Base-by-base conservation (phyloP, 306 rosid genomes). In the Albizia julibrissin region DNA sequence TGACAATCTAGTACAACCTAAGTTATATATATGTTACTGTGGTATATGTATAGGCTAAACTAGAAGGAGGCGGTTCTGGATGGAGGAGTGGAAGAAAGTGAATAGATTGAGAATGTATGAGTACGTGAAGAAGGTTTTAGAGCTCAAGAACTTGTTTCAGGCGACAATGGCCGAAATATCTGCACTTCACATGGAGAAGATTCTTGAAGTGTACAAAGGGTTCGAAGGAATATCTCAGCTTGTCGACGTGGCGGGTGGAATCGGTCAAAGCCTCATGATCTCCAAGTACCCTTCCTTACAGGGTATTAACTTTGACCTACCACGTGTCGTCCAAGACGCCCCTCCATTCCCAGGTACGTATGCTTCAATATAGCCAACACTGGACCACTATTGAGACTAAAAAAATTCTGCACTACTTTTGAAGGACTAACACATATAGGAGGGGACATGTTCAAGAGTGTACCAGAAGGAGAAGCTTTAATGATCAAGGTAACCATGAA, bases 241-340 rank as follows among this genome's bases (percentile, higher is more conserved):
- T 54, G 87, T 87, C n/a, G 87, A 84, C 1, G 87, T 87, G n/a
- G 90, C 39, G 10, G 90, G 90, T 69, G 90, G 87, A 7, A 50
- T 0, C 33, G 87, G 90, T 27, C 82, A 82, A 56, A 43, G 19
- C 73, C 87, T 84, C 49, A 75, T 75, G 15, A 62, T 84, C 26
- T 34, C 84, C 50, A 65, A 65, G n/a, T 31, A 65, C 8, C 70
- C 70, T 65, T 65, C 43, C 7, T 6, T 65, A 16, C 10, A 65
- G n/a, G 39, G 39, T 27, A 19, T 62, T 13, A 62, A 62, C 31
- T 62, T 27, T 26, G 68, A 62, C 68, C 8, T 65, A 43, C 70
- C 70, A 6, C 70, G 24, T 31, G 43, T 65, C 10, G 22, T 65
- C 10, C 70, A 65, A 31, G 70, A 31, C 15, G 70, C 70, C 70